Evolutionary conservation across 805 yeast genomes (phyloP).

Genomic region (Spathaspora sp.): DNA sequence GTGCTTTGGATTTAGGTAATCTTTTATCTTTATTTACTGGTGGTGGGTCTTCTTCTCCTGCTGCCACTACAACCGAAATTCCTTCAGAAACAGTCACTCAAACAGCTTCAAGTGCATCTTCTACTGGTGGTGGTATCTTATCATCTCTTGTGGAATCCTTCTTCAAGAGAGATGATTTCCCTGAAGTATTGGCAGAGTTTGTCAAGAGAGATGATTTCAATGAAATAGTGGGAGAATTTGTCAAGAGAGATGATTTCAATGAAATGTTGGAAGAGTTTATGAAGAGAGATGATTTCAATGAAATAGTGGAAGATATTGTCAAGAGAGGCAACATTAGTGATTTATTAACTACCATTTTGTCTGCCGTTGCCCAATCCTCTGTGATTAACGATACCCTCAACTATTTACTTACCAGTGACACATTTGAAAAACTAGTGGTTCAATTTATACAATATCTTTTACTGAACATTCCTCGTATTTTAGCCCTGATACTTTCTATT

Average conservation of each 20-base stretch:
- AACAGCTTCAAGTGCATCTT: neutral
- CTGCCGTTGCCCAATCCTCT: slow-evolving; percentile 24
- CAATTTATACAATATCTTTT: slow-evolving; percentile 20
- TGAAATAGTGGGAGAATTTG: neutral
- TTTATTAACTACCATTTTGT: slow-evolving; percentile 24
- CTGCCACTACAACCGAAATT: neutral
- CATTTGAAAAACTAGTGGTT: slow-evolving; percentile 22
- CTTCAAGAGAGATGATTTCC: slow-evolving; percentile 6
- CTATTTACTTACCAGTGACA: slow-evolving; percentile 18
- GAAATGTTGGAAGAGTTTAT: too few relatives aligned
- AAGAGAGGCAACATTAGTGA: slow-evolving; percentile 27
- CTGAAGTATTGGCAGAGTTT: too few relatives aligned
- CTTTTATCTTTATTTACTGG: neutral
- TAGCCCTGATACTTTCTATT: slow-evolving; percentile 7
- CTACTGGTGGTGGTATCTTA: neutral
- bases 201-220: too few relatives aligned
- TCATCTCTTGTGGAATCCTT: neutral
- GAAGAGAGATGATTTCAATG: neutral
- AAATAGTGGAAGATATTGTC: neutral
- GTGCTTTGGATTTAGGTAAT: slow-evolving; percentile 2
- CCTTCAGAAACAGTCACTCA: neutral
- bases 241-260: too few relatives aligned
- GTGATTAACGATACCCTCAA: slow-evolving; percentile 21
- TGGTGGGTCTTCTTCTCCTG: neutral
- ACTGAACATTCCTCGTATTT: slow-evolving; percentile 14